Evolutionary conservation across 805 yeast genomes (phyloP).

Genomic region (Brettanomyces sp.): DNA sequence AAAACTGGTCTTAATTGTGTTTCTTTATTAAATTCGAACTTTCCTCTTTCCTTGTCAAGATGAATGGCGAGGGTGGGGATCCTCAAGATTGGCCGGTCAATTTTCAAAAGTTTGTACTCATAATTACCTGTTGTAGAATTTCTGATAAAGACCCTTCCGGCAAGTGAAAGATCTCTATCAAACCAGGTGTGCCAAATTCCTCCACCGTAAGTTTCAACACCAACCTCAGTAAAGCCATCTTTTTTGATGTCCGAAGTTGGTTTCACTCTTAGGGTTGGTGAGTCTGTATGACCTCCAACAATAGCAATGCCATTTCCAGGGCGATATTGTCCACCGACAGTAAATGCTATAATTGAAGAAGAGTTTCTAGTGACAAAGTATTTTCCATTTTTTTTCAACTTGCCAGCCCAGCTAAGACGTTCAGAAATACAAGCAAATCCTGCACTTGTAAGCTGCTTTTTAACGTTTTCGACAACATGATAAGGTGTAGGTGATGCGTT

Average conservation of each 20-base stretch:
- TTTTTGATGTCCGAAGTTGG: slow-evolving; percentile 65
- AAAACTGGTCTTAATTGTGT: slow-evolving; percentile 80
- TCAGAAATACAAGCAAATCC: slow-evolving; percentile 74
- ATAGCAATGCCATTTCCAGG: slow-evolving; percentile 81
- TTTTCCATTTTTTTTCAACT: slow-evolving; percentile 45
- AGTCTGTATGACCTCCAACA: slow-evolving; percentile 94
- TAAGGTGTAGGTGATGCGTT: slow-evolving; percentile 89
- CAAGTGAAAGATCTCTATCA: slow-evolving; percentile 84
- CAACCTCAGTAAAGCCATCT: slow-evolving; percentile 81
- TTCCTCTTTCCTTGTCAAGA: slow-evolving; percentile 65
- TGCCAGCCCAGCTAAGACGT: slow-evolving; percentile 57
- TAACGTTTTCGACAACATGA: slow-evolving; percentile 73
- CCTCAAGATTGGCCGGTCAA: slow-evolving; percentile 75
- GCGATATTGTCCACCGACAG: slow-evolving; percentile 61
- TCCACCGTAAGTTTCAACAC: slow-evolving; percentile 93
- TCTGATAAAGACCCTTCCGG: slow-evolving; percentile 79
- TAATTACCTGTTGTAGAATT: slow-evolving; percentile 35
- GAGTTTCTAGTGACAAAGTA: slow-evolving; percentile 86
- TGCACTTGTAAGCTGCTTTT: slow-evolving; percentile 39
- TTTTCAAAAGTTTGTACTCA: slow-evolving; percentile 63
- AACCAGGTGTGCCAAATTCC: slow-evolving; percentile 97
- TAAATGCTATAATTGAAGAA: slow-evolving; percentile 81
- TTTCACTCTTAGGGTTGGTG: slow-evolving; percentile 82
- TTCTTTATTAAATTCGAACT: slow-evolving; percentile 83
- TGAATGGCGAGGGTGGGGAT: slow-evolving; percentile 95